Evolutionary conservation across 1,284 basidiomycete species (phyloP).

Genomic region (Amylostereum areolatum): DNA sequence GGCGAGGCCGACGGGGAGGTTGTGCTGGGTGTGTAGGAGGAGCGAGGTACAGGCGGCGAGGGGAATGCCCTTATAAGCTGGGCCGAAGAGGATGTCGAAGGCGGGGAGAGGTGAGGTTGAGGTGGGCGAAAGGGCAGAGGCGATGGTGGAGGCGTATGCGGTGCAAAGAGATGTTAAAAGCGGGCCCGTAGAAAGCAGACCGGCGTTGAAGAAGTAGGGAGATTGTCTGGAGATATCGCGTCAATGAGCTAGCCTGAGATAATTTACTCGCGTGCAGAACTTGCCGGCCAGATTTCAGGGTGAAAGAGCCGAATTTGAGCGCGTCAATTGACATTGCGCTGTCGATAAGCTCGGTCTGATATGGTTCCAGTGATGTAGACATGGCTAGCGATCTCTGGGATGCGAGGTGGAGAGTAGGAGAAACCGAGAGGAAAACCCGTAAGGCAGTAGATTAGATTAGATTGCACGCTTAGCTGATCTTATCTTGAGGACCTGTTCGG

Average conservation of each 20-base stretch:
- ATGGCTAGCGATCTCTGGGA: not conserved
- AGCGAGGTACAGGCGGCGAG: conserved; percentile 87
- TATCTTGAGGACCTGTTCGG: too few species aligned
- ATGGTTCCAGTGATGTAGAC: conserved; percentile 21
- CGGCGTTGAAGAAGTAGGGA: conserved; percentile 97
- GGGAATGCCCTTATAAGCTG: conserved; percentile 97
- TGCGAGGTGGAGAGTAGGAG: too few species aligned
- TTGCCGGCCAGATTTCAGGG: conserved; percentile 88
- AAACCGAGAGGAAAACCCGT: too few species aligned
- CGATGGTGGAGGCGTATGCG: conserved; percentile 87
- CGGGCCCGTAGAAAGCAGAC: conserved; percentile 79
- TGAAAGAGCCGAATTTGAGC: conserved; percentile 87
- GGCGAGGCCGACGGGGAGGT: conserved; percentile 72
- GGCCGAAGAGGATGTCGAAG: conserved; percentile 94
- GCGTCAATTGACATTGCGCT: conserved; percentile 51
- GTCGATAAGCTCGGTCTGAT: conserved; percentile 43
- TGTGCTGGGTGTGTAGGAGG: conserved; percentile 63
- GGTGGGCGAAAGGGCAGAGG: conserved; percentile 30
- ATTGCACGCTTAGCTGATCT: too few species aligned
- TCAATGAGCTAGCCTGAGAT: not conserved
- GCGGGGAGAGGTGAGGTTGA: conserved; percentile 41
- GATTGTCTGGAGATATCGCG: conserved; percentile 53
- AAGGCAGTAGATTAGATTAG: too few species aligned
- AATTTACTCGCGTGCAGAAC: conserved; percentile 21
- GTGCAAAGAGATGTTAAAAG: conserved; percentile 76